phyloP scores from a whole-genome alignment of 805 yeast genomes.

The Cyberlindnera xylosilytica region DNA sequence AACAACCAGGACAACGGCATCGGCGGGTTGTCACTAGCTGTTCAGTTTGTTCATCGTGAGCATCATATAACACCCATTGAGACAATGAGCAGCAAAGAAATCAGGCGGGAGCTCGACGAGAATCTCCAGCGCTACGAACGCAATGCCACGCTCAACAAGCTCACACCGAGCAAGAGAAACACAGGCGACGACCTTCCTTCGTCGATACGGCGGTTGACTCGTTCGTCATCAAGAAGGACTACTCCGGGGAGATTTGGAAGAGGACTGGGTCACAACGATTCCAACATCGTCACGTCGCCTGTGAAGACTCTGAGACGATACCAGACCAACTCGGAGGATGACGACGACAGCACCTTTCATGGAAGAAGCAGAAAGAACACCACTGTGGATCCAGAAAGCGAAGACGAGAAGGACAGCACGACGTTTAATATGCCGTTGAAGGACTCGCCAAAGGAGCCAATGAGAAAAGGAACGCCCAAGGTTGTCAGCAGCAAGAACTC shows the following conservation, averaged over 20 bases:
- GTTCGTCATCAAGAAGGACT: conserved; percentile 6
- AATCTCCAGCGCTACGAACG: conserved; percentile 20
- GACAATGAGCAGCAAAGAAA: not conserved
- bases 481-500: conserved; percentile 5
- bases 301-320: conserved; percentile 20
- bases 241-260: conserved; percentile 4
- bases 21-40: no score
- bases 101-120: conserved; percentile 12
- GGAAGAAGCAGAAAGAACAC: not conserved
- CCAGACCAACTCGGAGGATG: conserved; percentile 3
- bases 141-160: conserved; percentile 20
- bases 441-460: conserved; percentile 20
- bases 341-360: not conserved
- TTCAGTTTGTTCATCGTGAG: no score
- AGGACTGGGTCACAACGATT: conserved; percentile 15
- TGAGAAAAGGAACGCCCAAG: conserved; percentile 27
- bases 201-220: not conserved
- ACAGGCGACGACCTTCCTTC: conserved; percentile 1
- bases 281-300: conserved; percentile 25
- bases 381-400: not conserved
- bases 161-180: conserved; percentile 18
- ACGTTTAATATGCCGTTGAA: conserved; percentile 19
- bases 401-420: not conserved
- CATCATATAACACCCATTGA: no score
- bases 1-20: no score